These are phyloP conservation scores for Tricholoma flavovirens DNA, from an alignment of 768 basidiomycete species.

Conservation along the genomic window DNA sequence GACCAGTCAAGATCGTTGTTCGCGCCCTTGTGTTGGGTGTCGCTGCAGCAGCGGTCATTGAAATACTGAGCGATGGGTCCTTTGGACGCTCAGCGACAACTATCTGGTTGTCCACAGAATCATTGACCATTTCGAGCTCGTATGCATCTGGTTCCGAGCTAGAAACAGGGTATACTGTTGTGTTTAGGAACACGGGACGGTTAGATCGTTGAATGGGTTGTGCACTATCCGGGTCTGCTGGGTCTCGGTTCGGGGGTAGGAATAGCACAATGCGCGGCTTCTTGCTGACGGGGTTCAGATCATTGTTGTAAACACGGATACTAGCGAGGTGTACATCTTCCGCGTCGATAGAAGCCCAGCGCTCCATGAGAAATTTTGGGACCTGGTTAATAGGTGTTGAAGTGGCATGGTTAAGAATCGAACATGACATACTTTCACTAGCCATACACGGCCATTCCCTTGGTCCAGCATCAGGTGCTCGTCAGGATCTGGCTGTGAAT, in stretches of 20 bases:
- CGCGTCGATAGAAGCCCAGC: constrained; percentile 71
- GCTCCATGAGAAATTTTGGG: constrained; percentile 80
- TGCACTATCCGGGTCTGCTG: constrained; percentile 16
- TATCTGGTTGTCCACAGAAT: constrained; percentile 78
- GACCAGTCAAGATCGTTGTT: constrained; percentile 73
- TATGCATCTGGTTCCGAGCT: constrained; percentile 61
- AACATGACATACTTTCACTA: constrained; percentile 65
- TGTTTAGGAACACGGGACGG: constrained; percentile 32
- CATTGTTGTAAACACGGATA: constrained; percentile 68
- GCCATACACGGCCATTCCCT: constrained; percentile 73
- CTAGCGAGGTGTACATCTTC: constrained; percentile 81
- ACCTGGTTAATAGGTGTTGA: constrained; percentile 41
- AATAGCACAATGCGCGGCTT: constrained; percentile 63
- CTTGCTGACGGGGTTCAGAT: constrained; percentile 36
- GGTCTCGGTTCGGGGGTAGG: constrained; percentile 53
- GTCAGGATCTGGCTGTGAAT: constrained; percentile 70
- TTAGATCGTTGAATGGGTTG: constrained; percentile 18
- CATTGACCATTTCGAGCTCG: constrained; percentile 84
- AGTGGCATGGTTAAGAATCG: neutral
- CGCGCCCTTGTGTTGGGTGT: constrained; percentile 56
- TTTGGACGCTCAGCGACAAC: constrained; percentile 82
- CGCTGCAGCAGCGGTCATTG: constrained; percentile 32
- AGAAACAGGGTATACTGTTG: constrained; percentile 26
- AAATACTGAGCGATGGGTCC: constrained; percentile 37
- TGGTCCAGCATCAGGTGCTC: constrained; percentile 76